phyloP scores from a whole-genome alignment of 2,329 filamentous ascomycete genomes.

The Cryphonectria nitschkei region DNA sequence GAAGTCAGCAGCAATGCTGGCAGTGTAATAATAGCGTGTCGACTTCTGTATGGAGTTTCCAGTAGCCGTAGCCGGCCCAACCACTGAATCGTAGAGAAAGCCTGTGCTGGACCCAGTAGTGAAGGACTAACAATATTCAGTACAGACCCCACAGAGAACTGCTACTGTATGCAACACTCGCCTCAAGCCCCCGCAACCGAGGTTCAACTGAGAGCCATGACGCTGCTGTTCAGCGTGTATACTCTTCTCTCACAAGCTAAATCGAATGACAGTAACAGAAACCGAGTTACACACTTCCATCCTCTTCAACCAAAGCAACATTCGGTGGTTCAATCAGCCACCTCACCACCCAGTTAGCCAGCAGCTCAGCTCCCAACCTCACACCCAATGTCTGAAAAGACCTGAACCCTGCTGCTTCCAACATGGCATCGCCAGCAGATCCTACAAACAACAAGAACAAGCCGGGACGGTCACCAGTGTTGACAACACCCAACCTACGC shows the following conservation, averaged over 20 bases:
- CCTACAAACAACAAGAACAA: constrained; percentile 23
- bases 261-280: background rate
- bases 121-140: background rate
- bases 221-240: background rate
- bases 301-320: background rate
- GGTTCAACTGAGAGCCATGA: constrained; percentile 1
- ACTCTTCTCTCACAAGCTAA: background rate
- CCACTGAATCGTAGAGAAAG: background rate
- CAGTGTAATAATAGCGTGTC: too few relatives aligned
- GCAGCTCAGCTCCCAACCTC: background rate
- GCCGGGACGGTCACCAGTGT: constrained; percentile 23
- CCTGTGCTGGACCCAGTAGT: background rate
- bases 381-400: constrained; percentile 16
- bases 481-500: constrained; percentile 38
- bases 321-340: background rate
- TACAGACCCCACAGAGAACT: background rate
- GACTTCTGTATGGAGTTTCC: too few relatives aligned
- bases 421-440: constrained; percentile 29
- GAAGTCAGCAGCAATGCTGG: too few relatives aligned
- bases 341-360: constrained; percentile 1
- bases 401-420: constrained; percentile 1
- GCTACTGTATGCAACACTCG: background rate
- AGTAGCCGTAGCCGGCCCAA: background rate
- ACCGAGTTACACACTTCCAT: background rate
- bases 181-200: background rate